Base-by-base conservation (phyloP, 2,329 filamentous ascomycete genomes). In the Verticillium klebahnii region DNA sequence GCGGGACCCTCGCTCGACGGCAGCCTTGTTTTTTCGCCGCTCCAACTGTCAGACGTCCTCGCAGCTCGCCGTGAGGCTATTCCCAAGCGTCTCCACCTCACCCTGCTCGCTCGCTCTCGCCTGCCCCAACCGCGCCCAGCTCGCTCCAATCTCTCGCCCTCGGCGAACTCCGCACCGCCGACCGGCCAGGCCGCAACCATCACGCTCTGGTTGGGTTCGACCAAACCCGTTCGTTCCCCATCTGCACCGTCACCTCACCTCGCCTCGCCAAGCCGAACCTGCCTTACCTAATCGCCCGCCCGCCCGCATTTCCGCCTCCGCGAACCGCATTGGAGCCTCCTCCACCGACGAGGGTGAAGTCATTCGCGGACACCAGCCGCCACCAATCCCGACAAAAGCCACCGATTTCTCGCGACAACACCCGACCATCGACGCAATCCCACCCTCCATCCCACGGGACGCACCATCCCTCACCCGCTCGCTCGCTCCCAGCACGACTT, bases 1-100 rank as follows among this genome's bases (percentile, higher is more conserved):
- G 36, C 5, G n/a, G n/a, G 39, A 11, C 23, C 14, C 2, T 14
- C 4, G 19, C 5, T 31, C 63, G 31, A 34, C 45, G 58, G 61
- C 59, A 12, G 25, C 50, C 59, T 17, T 25, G 37, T 14, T 19
- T 45, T 60, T 40, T 64, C 23, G 57, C 23, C 25, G 37, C 14
- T 36, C 58, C 32, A 55, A 36, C 17, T 11, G 25, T 15, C 23
- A 11, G n/a, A 56, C 54, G 14, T 61, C 57, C 55, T 12, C 36
- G 40, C 34, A 58, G 19, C 32, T 45, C 40, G 7, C 59, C 23
- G 58, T 66, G 68, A 69, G 67, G 68, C 60, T 69, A 69, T 69
- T 67, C 68, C 62, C 62, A 60, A 59, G 40, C 17, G 8, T 32
- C 64, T 59, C 56, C 61, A 37, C 36, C 17, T 59, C 52, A 62